Evolutionary conservation across 2,329 filamentous ascomycete genomes (phyloP), one percentile per base, ranked within the genome.

Genomic region (Penicillium digitatum): DNA sequence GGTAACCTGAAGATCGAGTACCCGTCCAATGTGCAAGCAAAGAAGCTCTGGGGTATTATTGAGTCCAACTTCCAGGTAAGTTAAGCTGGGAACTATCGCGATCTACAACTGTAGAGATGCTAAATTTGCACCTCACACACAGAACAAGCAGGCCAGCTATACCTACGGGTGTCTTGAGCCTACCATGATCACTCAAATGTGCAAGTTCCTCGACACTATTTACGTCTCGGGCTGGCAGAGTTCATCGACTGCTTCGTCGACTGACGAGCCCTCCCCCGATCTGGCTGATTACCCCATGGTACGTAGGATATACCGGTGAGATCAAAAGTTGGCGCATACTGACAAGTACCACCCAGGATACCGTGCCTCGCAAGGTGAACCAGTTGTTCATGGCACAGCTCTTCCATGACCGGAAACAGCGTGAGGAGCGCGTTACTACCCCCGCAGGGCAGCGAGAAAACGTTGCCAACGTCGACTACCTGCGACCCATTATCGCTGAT

Each of bases 181-280:
- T 11, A 96, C 95, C 54, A 96, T 96, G 89, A 84, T 99, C 72
- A 97, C 94, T 27, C 94, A 99, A 76, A 99, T 99, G 94, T 93
- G 93, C 67, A 96, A 97, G 78, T 97, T 95, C 75, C 82, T 99
- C 59, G 94, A 99, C 72, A 99, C 94, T 32, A 90, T 99, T 72
- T 99, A 99, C 74, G 94, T 99, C 59, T 97, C 94, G 52, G 94
- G 94, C 62, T 99, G 94, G 94, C 94, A 99, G 78, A 96, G 90
- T 62, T 97, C 93, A 1, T 96, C 92, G 24, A 99, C 94, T 8
- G 94, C 94, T 47, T 96, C 93, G 3, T 84, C 91, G 1, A 93
- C 92, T 7, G 91, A 99, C 68, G 94, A 99, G 79, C 94, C 94
- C 26, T 94, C 93, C 37, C 94, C 94, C 46, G 94, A 99, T 86